These are phyloP conservation scores for Pholiota adiposa DNA, from an alignment of 1,284 basidiomycete species.

Conservation along the genomic window DNA sequence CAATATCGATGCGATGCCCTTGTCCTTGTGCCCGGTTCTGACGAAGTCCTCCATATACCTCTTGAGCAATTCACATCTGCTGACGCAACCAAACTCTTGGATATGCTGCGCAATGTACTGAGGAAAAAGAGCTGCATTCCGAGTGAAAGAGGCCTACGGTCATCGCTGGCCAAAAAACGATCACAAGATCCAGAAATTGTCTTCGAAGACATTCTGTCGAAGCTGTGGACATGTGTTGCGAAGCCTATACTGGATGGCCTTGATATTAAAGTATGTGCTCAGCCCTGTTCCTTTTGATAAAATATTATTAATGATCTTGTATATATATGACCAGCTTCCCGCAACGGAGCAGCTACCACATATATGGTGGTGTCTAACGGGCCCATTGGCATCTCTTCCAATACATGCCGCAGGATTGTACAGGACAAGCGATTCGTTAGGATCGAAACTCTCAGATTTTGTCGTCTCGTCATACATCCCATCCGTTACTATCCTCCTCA, in stretches of 20 bases:
- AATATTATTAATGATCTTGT: no score
- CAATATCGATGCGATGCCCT: constrained; percentile 21
- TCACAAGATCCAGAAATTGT: constrained; percentile 2
- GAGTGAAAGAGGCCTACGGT: background rate
- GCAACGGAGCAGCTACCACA: no score
- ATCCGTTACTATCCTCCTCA: constrained; percentile 18
- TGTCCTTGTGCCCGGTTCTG: constrained; percentile 6
- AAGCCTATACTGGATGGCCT: constrained; percentile 15
- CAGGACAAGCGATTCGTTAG: background rate
- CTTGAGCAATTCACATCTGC: constrained; percentile 15
- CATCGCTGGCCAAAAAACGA: background rate
- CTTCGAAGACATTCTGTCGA: constrained; percentile 13
- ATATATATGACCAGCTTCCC: no score
- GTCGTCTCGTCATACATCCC: constrained; percentile 28
- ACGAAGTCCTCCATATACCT: constrained; percentile 15
- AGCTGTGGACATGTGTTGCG: constrained; percentile 16
- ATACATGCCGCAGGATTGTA: constrained; percentile 35
- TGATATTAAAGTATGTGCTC: constrained; percentile 6
- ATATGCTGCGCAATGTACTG: background rate
- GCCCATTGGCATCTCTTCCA: constrained; percentile 20
- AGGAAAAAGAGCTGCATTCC: background rate
- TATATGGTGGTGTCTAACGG: constrained; percentile 21
- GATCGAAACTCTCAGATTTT: constrained; percentile 20
- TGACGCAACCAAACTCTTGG: constrained; percentile 7
- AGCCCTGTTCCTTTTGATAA: background rate